Percentiles rank a stretch among this genome's conserved stretches.
Conservation (phyloP, 2,329 filamentous ascomycete species). For the Diaporthe sp. region DNA sequence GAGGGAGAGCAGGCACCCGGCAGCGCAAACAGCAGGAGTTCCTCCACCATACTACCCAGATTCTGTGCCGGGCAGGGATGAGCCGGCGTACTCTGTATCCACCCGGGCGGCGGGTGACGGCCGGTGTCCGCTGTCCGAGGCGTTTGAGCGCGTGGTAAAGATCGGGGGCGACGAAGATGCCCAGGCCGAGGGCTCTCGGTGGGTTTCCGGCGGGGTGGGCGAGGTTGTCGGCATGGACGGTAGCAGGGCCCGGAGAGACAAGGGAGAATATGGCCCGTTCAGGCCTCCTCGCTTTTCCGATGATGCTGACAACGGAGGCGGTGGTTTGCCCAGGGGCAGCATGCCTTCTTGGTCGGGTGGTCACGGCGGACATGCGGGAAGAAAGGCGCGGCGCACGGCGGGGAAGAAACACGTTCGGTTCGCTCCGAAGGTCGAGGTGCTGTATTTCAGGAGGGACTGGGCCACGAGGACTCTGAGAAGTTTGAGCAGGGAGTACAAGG, state of each 20-base stretch:
- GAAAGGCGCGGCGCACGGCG: neutral
- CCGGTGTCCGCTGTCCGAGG: constrained; percentile 3
- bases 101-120: too few relatives aligned
- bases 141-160: neutral
- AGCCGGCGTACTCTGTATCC: neutral
- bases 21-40: neutral
- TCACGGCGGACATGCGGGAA: neutral
- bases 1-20: neutral
- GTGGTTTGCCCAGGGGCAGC: neutral
- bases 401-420: constrained; percentile 28
- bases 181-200: too few relatives aligned
- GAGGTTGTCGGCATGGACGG: neutral
- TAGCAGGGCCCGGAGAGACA: too few relatives aligned
- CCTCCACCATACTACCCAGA: neutral
- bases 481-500: neutral
- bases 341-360: neutral
- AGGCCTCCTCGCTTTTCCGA: neutral
- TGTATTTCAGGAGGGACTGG: constrained; percentile 18
- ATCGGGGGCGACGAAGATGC: neutral
- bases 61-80: neutral
- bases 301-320: neutral
- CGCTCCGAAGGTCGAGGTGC: neutral
- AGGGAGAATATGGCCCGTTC: neutral
- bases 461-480: neutral
- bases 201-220: too few relatives aligned